Conservation (phyloP, 768 basidiomycete genomes). For the Collybia sordida region DNA sequence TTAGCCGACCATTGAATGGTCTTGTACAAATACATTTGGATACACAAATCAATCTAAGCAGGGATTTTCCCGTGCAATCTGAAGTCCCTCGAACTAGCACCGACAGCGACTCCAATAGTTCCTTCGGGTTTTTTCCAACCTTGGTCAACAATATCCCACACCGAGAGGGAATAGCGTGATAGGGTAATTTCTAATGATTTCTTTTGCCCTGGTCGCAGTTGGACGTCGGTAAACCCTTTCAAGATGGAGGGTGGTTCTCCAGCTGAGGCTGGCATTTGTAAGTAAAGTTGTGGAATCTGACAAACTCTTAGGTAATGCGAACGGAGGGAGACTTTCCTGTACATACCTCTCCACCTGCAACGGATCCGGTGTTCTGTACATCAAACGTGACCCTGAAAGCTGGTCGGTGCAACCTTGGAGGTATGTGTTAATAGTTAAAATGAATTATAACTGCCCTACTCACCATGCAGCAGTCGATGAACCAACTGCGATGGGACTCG, state of each 20-base stretch:
- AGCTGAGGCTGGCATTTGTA: slow-evolving; percentile 47
- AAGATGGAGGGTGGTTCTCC: slow-evolving; percentile 56
- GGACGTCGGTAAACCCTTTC: slow-evolving; percentile 54
- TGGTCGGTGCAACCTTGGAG: slow-evolving; percentile 48
- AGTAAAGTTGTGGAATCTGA: slow-evolving; percentile 61
- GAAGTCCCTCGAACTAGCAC: slow-evolving; percentile 51
- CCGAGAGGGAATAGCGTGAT: slow-evolving; percentile 49
- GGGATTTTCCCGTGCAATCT: slow-evolving; percentile 15
- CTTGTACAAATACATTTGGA: not conserved
- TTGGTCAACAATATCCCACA: slow-evolving; percentile 63
- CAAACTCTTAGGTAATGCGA: not conserved
- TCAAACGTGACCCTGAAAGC: slow-evolving; percentile 51
- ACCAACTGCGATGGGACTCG: slow-evolving; percentile 54
- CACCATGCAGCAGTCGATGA: slow-evolving; percentile 66
- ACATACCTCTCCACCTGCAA: slow-evolving; percentile 56
- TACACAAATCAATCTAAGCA: not conserved
- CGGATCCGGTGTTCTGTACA: slow-evolving; percentile 53
- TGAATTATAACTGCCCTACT: not conserved
- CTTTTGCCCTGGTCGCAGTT: slow-evolving; percentile 36
- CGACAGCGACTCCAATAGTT: slow-evolving; percentile 50
- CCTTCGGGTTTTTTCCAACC: slow-evolving; percentile 60
- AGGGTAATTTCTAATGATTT: slow-evolving; percentile 40
- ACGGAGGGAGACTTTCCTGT: not conserved
- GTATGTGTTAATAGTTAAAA: not conserved
- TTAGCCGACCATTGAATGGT: not conserved